Conservation (phyloP, 2,329 filamentous ascomycete genomes). For the Rhynchosporium graminicola region DNA sequence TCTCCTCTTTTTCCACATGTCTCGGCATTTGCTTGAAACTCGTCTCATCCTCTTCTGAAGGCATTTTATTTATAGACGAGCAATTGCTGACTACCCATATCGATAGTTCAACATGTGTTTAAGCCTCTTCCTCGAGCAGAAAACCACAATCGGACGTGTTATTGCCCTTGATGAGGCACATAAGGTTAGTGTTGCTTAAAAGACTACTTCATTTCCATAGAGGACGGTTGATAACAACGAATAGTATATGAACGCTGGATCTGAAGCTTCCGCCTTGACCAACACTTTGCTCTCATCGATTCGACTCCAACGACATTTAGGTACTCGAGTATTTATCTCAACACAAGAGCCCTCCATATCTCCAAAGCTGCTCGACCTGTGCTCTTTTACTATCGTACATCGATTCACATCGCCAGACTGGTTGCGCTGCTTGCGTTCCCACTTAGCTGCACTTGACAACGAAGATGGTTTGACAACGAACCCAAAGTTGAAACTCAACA, state of each 20-base stretch:
- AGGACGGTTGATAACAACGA: background rate
- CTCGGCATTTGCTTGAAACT: no score
- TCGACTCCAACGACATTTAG: conserved; percentile 70
- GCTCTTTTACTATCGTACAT: conserved; percentile 71
- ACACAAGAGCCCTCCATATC: conserved; percentile 78
- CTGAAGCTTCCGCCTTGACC: conserved; percentile 59
- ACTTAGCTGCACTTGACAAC: conserved; percentile 50
- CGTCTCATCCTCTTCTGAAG: no score
- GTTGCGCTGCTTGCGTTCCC: conserved; percentile 43
- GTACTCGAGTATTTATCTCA: conserved; percentile 66
- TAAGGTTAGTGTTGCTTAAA: conserved; percentile 50
- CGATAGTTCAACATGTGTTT: conserved; percentile 67
- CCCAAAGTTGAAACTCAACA: conserved; percentile 25
- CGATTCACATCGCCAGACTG: conserved; percentile 68
- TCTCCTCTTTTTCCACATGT: no score
- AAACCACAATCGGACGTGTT: conserved; percentile 53
- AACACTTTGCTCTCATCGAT: conserved; percentile 63
- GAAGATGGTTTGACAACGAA: conserved; percentile 32
- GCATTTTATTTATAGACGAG: no score
- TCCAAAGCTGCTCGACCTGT: conserved; percentile 67
- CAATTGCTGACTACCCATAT: no score
- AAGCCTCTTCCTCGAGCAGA: conserved; percentile 62
- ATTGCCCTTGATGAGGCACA: conserved; percentile 77
- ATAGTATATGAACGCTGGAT: conserved; percentile 60
- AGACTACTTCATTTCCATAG: background rate